phyloP scores from a whole-genome alignment of 805 yeast species.

The Wickerhamomyces mucosus region DNA sequence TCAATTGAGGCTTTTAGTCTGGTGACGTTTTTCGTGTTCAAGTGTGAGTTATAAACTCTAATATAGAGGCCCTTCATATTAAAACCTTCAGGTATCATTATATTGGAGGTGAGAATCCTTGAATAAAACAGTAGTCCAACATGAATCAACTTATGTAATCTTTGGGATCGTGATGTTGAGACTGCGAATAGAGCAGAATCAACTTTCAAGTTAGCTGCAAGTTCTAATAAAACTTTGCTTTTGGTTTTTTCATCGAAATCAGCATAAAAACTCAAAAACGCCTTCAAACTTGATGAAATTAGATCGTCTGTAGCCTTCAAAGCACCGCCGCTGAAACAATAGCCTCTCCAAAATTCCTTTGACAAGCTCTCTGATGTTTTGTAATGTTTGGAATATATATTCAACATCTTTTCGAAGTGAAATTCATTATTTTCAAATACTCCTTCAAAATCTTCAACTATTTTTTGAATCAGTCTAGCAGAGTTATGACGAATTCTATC shows the following conservation, averaged over 20 bases:
- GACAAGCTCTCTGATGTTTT: conserved; percentile 2
- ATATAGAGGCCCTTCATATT: conserved; percentile 30
- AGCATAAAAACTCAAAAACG: conserved; percentile 26
- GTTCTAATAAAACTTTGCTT: conserved; percentile 10
- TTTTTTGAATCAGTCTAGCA: conserved; percentile 24
- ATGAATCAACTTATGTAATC: conserved; percentile 10
- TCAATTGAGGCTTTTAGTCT: conserved; percentile 32
- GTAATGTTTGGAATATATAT: conserved; percentile 13
- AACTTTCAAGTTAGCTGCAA: conserved; percentile 20
- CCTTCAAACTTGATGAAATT: conserved; percentile 32
- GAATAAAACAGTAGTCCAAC: conserved; percentile 19
- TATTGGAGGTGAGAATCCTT: conserved; percentile 13
- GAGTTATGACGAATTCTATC: conserved; percentile 42
- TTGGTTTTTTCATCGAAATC: conserved; percentile 5
- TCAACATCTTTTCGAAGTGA: conserved; percentile 23
- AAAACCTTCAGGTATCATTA: conserved; percentile 13
- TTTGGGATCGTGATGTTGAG: conserved; percentile 7
- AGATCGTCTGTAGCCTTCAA: conserved; percentile 37
- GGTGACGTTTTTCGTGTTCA: conserved; percentile 33
- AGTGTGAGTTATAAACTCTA: conserved; percentile 45
- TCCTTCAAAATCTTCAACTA: conserved; percentile 17
- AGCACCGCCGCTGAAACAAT: conserved; percentile 47
- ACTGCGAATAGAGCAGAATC: conserved; percentile 4
- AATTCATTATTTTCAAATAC: conserved; percentile 9
- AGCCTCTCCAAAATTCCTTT: conserved; percentile 46